These are phyloP conservation scores for Ceratocystis alfenasii DNA, from an alignment of 2,329 filamentous ascomycete species.

Conservation along the genomic window DNA sequence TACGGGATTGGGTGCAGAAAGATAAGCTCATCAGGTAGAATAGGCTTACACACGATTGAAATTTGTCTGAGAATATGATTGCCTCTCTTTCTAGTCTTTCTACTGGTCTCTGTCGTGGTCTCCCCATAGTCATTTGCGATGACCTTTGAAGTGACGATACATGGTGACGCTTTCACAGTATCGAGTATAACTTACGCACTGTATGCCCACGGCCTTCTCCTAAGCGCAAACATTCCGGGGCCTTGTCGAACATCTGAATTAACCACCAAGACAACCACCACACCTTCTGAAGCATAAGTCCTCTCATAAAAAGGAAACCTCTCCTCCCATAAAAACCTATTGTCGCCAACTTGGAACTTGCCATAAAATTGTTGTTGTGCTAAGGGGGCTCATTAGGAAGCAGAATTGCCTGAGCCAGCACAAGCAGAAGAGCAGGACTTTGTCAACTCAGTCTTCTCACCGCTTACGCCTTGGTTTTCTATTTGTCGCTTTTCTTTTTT, in stretches of 20 bases:
- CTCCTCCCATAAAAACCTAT: not conserved
- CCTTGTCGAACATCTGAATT: conserved; percentile 1
- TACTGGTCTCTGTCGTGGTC: not conserved
- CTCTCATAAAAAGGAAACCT: not conserved
- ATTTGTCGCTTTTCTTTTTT: not conserved
- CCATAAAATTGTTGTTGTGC: not conserved
- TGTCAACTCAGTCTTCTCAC: not conserved
- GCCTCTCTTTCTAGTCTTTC: too few relatives aligned
- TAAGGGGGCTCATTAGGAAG: not conserved
- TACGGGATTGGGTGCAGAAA: too few relatives aligned
- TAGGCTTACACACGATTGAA: too few relatives aligned
- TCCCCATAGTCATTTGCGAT: not conserved
- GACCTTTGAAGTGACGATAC: not conserved
- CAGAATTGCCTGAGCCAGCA: not conserved
- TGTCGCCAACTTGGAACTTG: not conserved
- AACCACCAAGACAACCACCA: conserved; percentile 6
- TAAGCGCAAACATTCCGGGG: conserved; percentile 5
- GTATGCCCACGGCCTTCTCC: conserved; percentile 9
- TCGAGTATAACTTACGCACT: not conserved
- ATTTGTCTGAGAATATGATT: too few relatives aligned
- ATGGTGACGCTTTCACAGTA: not conserved
- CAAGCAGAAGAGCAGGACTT: not conserved
- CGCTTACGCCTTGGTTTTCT: not conserved
- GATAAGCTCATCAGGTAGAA: too few relatives aligned
- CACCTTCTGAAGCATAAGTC: not conserved